Evolutionary conservation across 2,329 filamentous ascomycete species (phyloP).

Genomic region (Hypoxylon sp.): DNA sequence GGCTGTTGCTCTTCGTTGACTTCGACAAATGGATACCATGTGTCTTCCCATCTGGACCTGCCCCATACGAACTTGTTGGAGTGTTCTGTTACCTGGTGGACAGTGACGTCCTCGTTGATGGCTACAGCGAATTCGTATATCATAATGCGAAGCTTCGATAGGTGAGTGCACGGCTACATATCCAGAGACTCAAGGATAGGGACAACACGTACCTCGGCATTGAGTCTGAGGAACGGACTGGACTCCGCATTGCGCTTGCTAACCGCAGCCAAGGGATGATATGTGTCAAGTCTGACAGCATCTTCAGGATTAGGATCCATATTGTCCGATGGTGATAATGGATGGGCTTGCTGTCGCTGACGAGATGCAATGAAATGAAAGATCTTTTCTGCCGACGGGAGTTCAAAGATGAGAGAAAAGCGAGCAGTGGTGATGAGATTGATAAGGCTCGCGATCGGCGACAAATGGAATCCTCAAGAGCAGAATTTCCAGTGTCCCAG

Average conservation of each 20-base stretch:
- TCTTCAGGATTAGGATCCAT: background rate
- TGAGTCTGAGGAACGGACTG: background rate
- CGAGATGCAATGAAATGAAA: background rate
- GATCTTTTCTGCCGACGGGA: background rate
- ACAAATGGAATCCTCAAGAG: background rate
- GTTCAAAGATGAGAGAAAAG: background rate
- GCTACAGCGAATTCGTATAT: conserved; percentile 19
- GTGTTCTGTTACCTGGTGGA: background rate
- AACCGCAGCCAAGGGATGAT: too few species aligned
- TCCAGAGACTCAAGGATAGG: background rate
- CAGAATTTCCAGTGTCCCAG: too few species aligned
- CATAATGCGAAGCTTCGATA: background rate
- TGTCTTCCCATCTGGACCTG: background rate
- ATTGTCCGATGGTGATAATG: background rate
- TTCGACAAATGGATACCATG: too few species aligned
- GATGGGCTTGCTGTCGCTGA: background rate
- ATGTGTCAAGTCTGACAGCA: background rate
- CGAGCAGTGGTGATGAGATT: background rate
- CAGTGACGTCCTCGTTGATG: background rate
- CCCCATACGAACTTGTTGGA: conserved; percentile 21
- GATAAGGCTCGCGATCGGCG: background rate
- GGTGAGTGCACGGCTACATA: background rate
- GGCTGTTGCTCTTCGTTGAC: background rate
- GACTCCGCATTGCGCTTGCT: too few species aligned
- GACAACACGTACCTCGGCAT: conserved; percentile 4